Base-by-base conservation (phyloP, 352 stramenopile species). In the Phytopythium mirpurense region DNA sequence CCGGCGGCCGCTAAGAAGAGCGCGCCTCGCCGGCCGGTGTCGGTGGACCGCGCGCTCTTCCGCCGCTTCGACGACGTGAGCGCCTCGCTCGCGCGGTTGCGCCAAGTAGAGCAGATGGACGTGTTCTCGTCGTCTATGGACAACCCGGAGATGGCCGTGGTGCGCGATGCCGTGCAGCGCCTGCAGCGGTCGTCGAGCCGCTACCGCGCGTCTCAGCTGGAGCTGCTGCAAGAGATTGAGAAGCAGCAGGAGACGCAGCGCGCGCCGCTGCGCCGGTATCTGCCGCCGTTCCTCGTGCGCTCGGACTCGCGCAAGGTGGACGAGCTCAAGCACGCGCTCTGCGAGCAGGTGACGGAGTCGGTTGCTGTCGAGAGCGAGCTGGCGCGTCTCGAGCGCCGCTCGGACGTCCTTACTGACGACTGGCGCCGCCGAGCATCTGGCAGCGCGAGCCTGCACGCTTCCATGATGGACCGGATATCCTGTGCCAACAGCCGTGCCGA, bases 151-250 rank as follows among this genome's bases (percentile, higher is more conserved):
- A 59, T 86, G 23, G 65, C 60, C 10, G 32, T 55, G 10, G 60
- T 84, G 38, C 71, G 75, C 48, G 57, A 40, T 12, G 67, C 86
- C 50, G 68, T 89, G 8, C 36, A 51, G 46, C 60, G 59, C 32
- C 63, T 70, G 37, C 66, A 80, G 49, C 65, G 63, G n/a, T 67
- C 60, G 42, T 82, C 77, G 11, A 60, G 63, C 24, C 49, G 57
- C 18, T 63, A 78, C 40, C 63, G 82, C 9, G 65, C 71, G 32
- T 72, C 68, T 24, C 79, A 88, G 58, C 79, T 81, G 45, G 68
- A 80, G 51, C 70, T 90, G 56, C 78, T 80, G 26, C 71, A 78
- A 27, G 72, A 82, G 55, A 72, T 88, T n/a, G 80, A 86, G 57
- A 56, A 59, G 5, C 74, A 77, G 40, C 65, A 87, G 41, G 80